These are phyloP conservation scores for Astraeus odoratus DNA, from an alignment of 768 basidiomycete genomes.

Conservation along the genomic window DNA sequence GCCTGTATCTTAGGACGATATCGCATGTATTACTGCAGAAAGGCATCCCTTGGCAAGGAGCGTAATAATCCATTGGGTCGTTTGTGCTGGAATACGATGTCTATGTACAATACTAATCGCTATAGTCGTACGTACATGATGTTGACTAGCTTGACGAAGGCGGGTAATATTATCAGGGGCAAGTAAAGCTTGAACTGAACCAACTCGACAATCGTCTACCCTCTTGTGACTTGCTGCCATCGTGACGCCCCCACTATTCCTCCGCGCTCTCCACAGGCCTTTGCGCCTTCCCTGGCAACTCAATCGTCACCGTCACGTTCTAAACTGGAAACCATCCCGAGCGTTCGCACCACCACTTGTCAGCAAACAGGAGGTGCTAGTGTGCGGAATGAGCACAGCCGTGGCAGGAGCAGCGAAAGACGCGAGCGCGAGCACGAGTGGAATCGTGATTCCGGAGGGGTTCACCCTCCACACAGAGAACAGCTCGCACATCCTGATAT, in stretches of 20 bases:
- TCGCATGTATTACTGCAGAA: background rate
- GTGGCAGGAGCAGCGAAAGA: background rate
- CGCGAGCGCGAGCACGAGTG: constrained; percentile 1
- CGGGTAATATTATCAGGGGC: too few species aligned
- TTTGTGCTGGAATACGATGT: too few species aligned
- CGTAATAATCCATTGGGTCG: too few species aligned
- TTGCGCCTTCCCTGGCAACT: constrained; percentile 22
- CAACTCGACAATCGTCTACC: background rate
- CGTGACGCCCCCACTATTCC: constrained; percentile 15
- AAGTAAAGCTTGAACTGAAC: too few species aligned
- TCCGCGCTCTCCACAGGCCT: constrained; percentile 17
- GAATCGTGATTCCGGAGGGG: constrained; percentile 56
- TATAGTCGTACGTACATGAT: too few species aligned
- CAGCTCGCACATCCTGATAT: constrained; percentile 70
- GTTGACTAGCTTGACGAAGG: too few species aligned
- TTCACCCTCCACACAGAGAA: constrained; percentile 79
- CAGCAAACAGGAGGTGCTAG: background rate
- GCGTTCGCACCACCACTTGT: background rate
- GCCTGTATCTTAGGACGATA: constrained; percentile 1
- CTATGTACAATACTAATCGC: too few species aligned
- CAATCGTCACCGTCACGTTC: background rate
- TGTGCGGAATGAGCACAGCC: background rate
- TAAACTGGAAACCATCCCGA: constrained; percentile 1
- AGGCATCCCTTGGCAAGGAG: too few species aligned
- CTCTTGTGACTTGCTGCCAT: constrained; percentile 1